Conservation (phyloP, 2,329 filamentous ascomycete species). For the Pseudocercospora crystallina region DNA sequence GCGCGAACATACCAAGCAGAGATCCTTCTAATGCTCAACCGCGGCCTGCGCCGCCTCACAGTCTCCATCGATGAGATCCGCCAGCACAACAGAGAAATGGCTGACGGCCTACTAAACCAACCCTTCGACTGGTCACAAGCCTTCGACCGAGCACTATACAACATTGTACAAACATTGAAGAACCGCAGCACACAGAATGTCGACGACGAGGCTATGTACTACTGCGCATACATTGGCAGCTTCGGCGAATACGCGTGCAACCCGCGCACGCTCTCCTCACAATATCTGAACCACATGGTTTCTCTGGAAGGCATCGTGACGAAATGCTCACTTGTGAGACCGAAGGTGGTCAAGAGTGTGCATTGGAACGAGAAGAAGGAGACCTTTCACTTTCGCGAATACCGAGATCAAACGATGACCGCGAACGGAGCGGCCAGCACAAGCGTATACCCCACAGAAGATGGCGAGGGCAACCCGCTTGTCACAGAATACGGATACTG, state of each 20-base stretch:
- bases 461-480: constrained; percentile 88
- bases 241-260: constrained; percentile 96
- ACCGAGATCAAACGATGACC: constrained; percentile 96
- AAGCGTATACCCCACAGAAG: constrained; percentile 90
- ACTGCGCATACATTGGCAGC: constrained; percentile 94
- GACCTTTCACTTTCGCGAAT: constrained; percentile 85
- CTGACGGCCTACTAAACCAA: constrained; percentile 73
- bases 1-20: constrained; percentile 81
- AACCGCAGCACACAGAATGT: constrained; percentile 74
- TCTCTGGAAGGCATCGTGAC: constrained; percentile 97
- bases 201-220: constrained; percentile 77
- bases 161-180: constrained; percentile 78
- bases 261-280: constrained; percentile 84
- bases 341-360: constrained; percentile 97
- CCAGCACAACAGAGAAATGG: constrained; percentile 79
- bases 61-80: constrained; percentile 82
- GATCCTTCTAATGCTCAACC: constrained; percentile 74
- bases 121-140: constrained; percentile 88
- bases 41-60: constrained; percentile 58
- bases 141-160: constrained; percentile 87
- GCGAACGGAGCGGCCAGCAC: constrained; percentile 80
- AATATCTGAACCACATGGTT: constrained; percentile 93
- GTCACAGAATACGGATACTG: constrained; percentile 95
- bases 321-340: constrained; percentile 88
- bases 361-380: constrained; percentile 89